A percentile compares a stretch with the other conserved stretches of the same genome.
Evolutionary conservation across 225 moss, liverwort and hornwort genomes (phyloP).

Genomic region (Straminergon stramineum): DNA sequence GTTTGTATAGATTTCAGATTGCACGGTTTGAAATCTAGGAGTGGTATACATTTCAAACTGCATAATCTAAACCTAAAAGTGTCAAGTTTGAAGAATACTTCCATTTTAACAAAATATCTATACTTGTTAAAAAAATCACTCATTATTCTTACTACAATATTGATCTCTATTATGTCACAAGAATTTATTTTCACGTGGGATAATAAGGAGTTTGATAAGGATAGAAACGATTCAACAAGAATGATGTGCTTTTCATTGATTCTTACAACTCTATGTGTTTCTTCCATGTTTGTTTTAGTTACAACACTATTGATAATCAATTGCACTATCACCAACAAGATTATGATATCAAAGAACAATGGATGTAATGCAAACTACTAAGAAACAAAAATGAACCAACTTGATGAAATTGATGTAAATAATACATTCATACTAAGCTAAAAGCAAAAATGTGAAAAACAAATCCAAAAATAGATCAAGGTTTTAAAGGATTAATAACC

Average conservation of each 20-base stretch:
- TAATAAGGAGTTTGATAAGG: background rate
- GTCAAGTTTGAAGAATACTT: too few relatives aligned
- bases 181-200: background rate
- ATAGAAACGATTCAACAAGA: background rate
- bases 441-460: background rate
- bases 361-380: fast-evolving
- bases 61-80: too few relatives aligned
- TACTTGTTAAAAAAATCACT: background rate
- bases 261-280: background rate
- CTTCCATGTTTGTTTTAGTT: background rate
- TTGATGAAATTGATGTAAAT: background rate
- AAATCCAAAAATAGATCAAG: fast-evolving
- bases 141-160: fast-evolving
- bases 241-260: background rate
- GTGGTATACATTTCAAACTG: too few relatives aligned
- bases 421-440: fast-evolving
- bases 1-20: too few relatives aligned
- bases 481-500: background rate
- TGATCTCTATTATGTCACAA: too few relatives aligned
- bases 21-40: too few relatives aligned
- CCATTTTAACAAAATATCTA: too few relatives aligned
- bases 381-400: background rate
- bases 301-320: background rate
- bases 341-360: background rate
- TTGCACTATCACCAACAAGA: background rate